Evolutionary conservation across 1,284 basidiomycete species (phyloP), one percentile per base, ranked within the genome.

Genomic region (Irpex sp.): DNA sequence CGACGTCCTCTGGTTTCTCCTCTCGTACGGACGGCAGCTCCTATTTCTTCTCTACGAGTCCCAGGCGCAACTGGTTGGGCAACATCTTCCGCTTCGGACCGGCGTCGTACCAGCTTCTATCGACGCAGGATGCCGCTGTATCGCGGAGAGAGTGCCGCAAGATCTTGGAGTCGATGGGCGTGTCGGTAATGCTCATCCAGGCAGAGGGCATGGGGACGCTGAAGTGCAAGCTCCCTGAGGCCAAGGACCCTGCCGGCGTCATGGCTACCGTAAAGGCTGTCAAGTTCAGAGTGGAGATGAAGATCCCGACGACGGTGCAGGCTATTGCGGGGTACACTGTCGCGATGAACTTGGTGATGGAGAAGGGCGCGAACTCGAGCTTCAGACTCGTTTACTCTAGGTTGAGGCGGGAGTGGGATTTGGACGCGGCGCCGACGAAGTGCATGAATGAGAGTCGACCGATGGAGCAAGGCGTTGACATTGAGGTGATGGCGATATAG

Each of bases 21-120:
- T 66, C 66, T 13, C 81, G 81, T 13, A 81, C 81, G 47, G 77
- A 76, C 19, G 74, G 63, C 37, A 57, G 77, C 31, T 81, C 80
- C 15, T 82, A 79, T 59, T 76, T 79, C 11, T 76, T 76, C 1
- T 74, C 79, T 17, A 76, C 81, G 11, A 78, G 81, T 3, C 85
- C 85, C 6, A 92, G 90, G 74, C 86, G 91, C 57, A 87, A 86
- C 63, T 98, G 96, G 96, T 88, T 98, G 68, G 86, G 88, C 60
- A 92, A 90, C 66, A 83, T 97, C 56, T 97, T 98, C 84, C 91
- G 88, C 72, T 90, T 93, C 81, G 93, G 90, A 71, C 87, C 92
- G 0, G 80, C 85, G 15, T 82, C 80, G 13, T 88, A 87, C 74
- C 79, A 78, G 51, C 76, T 94, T 1, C 76, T 86, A 54, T 94